These are phyloP conservation scores for Rasamsonia emersonii DNA, from an alignment of 2,329 filamentous ascomycete species.

Conservation along the genomic window DNA sequence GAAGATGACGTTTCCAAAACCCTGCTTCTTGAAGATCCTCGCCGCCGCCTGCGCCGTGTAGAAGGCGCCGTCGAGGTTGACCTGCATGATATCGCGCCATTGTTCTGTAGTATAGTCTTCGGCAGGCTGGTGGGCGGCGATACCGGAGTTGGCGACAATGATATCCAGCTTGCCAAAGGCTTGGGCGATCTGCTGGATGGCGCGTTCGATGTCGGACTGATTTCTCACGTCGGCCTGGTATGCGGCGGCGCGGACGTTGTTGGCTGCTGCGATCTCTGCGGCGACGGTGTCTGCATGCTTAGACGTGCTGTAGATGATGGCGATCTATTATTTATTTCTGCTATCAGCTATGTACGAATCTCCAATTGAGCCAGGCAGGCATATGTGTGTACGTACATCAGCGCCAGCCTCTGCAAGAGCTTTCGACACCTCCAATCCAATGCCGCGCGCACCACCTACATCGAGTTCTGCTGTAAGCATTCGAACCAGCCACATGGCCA, in stretches of 20 bases:
- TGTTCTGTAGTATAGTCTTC: slow-evolving; percentile 31
- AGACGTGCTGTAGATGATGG: slow-evolving; percentile 24
- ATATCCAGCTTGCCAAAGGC: slow-evolving; percentile 40
- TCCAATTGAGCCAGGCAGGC: no score
- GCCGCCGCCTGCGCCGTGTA: slow-evolving; percentile 32
- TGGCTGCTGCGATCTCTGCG: slow-evolving; percentile 17
- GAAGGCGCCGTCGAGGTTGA: slow-evolving; percentile 33
- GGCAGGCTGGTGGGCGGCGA: slow-evolving; percentile 25
- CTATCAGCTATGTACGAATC: no score
- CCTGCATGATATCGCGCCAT: slow-evolving; percentile 32
- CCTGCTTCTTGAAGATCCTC: slow-evolving; percentile 27
- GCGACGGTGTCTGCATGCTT: slow-evolving; percentile 16
- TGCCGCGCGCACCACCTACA: slow-evolving; percentile 27
- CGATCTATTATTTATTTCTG: no score
- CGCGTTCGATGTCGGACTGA: slow-evolving; percentile 20
- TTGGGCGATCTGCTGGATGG: slow-evolving; percentile 24
- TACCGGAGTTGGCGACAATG: slow-evolving; percentile 40
- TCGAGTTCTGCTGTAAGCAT: neutral
- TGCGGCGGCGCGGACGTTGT: slow-evolving; percentile 22
- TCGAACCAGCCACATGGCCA: neutral
- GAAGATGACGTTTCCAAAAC: slow-evolving; percentile 29
- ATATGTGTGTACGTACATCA: slow-evolving; percentile 18
- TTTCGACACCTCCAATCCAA: slow-evolving; percentile 31
- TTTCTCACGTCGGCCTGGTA: slow-evolving; percentile 26
- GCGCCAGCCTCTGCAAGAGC: slow-evolving; percentile 33